Conservation (phyloP, 2,329 filamentous ascomycete species). For the Parascedosporium putredinis region DNA sequence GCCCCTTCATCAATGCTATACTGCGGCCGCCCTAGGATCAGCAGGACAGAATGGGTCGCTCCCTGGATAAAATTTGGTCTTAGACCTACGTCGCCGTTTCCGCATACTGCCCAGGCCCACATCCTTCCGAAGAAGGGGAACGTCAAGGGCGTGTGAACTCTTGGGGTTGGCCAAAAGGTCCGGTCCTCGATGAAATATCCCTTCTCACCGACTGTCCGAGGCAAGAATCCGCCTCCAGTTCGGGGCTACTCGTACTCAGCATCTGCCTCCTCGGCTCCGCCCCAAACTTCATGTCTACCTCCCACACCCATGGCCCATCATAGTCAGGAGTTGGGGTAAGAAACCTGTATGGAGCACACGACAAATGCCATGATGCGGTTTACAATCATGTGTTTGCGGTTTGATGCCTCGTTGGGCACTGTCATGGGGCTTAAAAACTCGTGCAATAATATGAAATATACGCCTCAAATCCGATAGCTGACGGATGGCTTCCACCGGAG, state of each 20-base stretch:
- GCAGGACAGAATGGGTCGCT: not conserved
- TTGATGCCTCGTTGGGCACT: not conserved
- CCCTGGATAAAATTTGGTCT: not conserved
- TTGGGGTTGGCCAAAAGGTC: no score
- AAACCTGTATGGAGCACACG: no score
- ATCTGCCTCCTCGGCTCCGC: not conserved
- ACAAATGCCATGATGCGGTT: no score
- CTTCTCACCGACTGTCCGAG: constrained; percentile 4
- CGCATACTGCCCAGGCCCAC: not conserved
- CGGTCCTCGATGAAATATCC: not conserved
- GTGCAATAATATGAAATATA: no score
- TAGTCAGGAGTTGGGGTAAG: no score
- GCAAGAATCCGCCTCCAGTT: constrained; percentile 5
- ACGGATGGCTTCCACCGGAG: not conserved
- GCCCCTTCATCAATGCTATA: not conserved
- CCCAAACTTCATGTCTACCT: no score
- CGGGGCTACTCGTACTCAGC: not conserved
- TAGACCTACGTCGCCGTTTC: constrained; percentile 5
- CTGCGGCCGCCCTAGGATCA: constrained; percentile 5
- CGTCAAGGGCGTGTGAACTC: not conserved
- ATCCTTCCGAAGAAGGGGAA: not conserved
- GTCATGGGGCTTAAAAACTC: not conserved
- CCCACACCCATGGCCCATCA: no score
- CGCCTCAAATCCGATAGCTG: no score
- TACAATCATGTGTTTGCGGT: no score